These are phyloP conservation scores for Lachancea thermotolerans DNA, from an alignment of 805 yeast genomes.

Conservation along the genomic window DNA sequence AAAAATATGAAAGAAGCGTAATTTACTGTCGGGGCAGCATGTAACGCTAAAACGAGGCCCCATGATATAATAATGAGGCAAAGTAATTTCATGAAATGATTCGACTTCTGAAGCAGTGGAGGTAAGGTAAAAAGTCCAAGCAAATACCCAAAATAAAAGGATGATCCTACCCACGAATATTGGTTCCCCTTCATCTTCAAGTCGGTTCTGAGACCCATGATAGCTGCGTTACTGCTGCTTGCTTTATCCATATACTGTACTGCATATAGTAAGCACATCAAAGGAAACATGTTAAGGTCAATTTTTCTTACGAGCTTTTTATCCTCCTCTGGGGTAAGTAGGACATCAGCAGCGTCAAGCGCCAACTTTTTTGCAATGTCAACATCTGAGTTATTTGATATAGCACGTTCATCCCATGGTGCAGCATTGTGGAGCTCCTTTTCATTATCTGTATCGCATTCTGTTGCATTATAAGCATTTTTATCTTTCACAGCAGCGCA, in stretches of 20 bases:
- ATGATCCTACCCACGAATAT: conserved; percentile 47
- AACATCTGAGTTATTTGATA: neutral
- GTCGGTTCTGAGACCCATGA: conserved; percentile 34
- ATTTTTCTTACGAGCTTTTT: conserved; percentile 33
- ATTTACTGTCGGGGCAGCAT: conserved; percentile 37
- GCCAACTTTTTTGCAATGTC: neutral
- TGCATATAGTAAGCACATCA: conserved; percentile 32
- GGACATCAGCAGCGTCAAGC: neutral
- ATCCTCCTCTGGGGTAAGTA: neutral
- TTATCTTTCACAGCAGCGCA: too few relatives aligned
- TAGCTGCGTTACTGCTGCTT: conserved; percentile 34
- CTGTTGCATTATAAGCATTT: too few relatives aligned
- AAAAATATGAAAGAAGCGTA: conserved; percentile 39
- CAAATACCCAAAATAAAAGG: conserved; percentile 56
- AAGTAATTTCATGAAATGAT: conserved; percentile 42
- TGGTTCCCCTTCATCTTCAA: conserved; percentile 34
- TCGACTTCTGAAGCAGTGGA: conserved; percentile 40
- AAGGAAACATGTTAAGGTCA: conserved; percentile 34
- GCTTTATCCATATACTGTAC: conserved; percentile 36
- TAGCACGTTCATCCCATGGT: too few relatives aligned
- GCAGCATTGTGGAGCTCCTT: too few relatives aligned
- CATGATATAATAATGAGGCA: conserved; percentile 43
- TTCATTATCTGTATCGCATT: too few relatives aligned
- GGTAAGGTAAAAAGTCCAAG: conserved; percentile 7
- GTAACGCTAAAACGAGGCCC: conserved; percentile 47